phyloP scores from a whole-genome alignment of 2,329 filamentous ascomycete species.

The Trichoderma sp. region DNA sequence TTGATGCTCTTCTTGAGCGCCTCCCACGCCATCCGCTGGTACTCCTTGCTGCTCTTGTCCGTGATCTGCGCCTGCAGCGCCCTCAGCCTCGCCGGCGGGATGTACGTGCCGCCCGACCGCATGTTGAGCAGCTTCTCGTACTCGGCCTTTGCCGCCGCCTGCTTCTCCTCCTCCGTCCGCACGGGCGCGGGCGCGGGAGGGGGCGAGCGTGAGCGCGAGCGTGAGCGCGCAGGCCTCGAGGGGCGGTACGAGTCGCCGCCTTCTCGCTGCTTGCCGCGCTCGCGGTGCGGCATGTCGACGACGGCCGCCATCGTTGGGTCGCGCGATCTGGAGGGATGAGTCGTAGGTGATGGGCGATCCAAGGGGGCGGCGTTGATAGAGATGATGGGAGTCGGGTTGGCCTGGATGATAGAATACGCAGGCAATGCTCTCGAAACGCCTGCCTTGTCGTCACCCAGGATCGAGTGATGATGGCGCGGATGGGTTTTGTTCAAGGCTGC shows the following conservation, averaged over 20 bases:
- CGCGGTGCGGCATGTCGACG: slow-evolving; percentile 46
- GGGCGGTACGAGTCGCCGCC: slow-evolving; percentile 54
- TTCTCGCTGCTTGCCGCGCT: slow-evolving; percentile 40
- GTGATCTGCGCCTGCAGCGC: slow-evolving; percentile 96
- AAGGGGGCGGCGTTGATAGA: background rate
- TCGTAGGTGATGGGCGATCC: background rate
- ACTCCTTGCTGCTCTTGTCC: slow-evolving; percentile 94
- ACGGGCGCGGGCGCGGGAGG: slow-evolving; percentile 45
- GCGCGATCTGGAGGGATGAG: background rate
- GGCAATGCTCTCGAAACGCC: too few species aligned
- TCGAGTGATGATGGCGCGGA: slow-evolving; percentile 11
- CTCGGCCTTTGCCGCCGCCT: slow-evolving; percentile 85
- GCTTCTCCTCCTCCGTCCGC: slow-evolving; percentile 78
- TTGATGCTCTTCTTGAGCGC: slow-evolving; percentile 99
- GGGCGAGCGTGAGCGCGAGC: slow-evolving; percentile 42
- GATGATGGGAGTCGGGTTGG: background rate
- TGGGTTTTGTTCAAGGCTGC: slow-evolving; percentile 1
- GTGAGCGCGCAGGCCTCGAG: slow-evolving; percentile 39
- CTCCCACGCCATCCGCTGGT: slow-evolving; percentile 99
- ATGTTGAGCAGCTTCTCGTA: slow-evolving; percentile 90
- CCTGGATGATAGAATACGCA: too few species aligned
- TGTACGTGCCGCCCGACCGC: slow-evolving; percentile 94
- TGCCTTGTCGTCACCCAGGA: background rate
- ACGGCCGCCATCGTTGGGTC: slow-evolving; percentile 48
- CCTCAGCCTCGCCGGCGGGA: slow-evolving; percentile 85